Evolutionary conservation across 768 basidiomycete genomes (phyloP).

Genomic region (Suillus spraguei): DNA sequence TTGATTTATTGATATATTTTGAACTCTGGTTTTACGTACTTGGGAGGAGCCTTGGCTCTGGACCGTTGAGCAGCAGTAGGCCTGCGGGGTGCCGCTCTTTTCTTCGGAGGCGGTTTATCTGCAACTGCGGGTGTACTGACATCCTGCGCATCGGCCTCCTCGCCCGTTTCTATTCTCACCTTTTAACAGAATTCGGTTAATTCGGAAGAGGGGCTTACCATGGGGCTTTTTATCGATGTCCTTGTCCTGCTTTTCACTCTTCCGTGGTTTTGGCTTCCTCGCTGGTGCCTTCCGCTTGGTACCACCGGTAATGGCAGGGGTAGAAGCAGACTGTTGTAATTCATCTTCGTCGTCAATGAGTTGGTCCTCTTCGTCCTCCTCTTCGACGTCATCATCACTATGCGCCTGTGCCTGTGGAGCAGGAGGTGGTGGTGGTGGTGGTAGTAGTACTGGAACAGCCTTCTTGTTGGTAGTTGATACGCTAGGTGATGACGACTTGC

Average conservation of each 20-base stretch:
- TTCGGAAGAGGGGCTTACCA: slow-evolving; percentile 35
- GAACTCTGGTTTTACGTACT: slow-evolving; percentile 25
- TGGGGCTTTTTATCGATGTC: slow-evolving; percentile 46
- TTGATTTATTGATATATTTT: not conserved
- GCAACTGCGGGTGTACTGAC: slow-evolving; percentile 20
- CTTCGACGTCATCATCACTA: slow-evolving; percentile 56
- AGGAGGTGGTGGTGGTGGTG: slow-evolving; percentile 10
- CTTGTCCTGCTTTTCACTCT: slow-evolving; percentile 49
- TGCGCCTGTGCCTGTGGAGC: slow-evolving; percentile 22
- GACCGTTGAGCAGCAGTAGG: slow-evolving; percentile 39
- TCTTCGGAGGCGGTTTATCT: slow-evolving; percentile 47
- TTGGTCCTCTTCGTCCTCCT: slow-evolving; percentile 77
- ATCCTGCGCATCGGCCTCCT: slow-evolving; percentile 24
- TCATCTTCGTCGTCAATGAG: slow-evolving; percentile 73
- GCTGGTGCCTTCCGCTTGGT: slow-evolving; percentile 52
- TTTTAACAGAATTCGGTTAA: slow-evolving; percentile 17
- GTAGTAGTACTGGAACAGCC: slow-evolving; percentile 8
- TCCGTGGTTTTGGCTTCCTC: slow-evolving; percentile 55
- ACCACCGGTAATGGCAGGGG: slow-evolving; percentile 29
- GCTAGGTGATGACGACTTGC: slow-evolving; percentile 37
- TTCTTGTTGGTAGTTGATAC: slow-evolving; percentile 25
- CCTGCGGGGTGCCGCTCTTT: slow-evolving; percentile 49
- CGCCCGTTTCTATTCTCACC: slow-evolving; percentile 31
- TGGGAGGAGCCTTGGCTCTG: slow-evolving; percentile 32
- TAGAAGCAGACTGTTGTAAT: slow-evolving; percentile 30